phyloP scores from a whole-genome alignment of 805 yeast genomes.

The Wickerhamomyces rabaulensis region DNA sequence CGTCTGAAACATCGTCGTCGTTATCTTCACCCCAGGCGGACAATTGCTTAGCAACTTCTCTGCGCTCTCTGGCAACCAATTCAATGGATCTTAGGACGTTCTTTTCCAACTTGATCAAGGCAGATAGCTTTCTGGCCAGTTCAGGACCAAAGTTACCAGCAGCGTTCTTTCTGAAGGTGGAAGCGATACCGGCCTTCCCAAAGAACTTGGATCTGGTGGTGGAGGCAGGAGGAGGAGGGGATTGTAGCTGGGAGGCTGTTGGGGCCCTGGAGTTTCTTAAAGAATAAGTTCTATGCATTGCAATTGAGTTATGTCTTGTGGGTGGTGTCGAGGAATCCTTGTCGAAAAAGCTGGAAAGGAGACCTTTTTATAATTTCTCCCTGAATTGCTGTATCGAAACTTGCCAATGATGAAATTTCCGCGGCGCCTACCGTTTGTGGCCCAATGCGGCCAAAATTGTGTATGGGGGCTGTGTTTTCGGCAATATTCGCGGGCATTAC shows the following conservation, averaged over 20 bases:
- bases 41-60: constrained; percentile 94
- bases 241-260: constrained; percentile 72
- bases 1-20: constrained; percentile 95
- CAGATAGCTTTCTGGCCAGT: constrained; percentile 85
- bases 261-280: constrained; percentile 76
- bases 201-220: constrained; percentile 69
- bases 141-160: constrained; percentile 96
- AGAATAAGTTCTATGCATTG: constrained; percentile 85
- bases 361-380: not conserved
- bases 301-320: not conserved
- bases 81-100: constrained; percentile 92
- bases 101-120: constrained; percentile 93
- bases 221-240: constrained; percentile 79
- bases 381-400: not conserved
- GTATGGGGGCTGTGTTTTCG: not conserved
- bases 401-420: not conserved
- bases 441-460: not conserved
- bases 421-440: not conserved
- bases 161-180: constrained; percentile 69
- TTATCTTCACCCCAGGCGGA: constrained; percentile 97
- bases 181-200: constrained; percentile 67
- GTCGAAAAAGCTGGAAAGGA: too few relatives aligned
- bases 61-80: constrained; percentile 87
- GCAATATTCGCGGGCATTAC: not conserved
- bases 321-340: too few relatives aligned